Evolutionary conservation across 257 asterid genomes (phyloP).

Genomic region (Nicotiana noctiflora): DNA sequence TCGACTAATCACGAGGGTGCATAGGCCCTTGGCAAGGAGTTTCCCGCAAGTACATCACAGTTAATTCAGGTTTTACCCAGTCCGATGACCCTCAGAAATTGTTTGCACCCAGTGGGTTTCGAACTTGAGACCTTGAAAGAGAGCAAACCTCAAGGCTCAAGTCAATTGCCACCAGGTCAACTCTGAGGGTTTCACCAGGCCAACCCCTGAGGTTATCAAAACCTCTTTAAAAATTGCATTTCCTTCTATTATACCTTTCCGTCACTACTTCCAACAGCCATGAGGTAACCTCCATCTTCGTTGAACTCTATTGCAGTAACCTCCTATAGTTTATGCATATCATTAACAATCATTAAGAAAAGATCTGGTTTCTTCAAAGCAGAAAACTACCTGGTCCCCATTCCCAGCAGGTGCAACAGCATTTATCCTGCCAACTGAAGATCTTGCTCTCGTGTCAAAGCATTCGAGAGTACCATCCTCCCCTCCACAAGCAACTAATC

Average conservation of each 20-base stretch:
- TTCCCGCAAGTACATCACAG: too few relatives aligned
- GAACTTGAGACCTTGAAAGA: too few relatives aligned
- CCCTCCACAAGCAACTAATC: constrained; percentile 90
- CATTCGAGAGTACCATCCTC: constrained; percentile 95
- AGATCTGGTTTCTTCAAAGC: not conserved
- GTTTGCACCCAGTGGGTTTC: too few relatives aligned
- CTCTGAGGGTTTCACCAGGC: too few relatives aligned
- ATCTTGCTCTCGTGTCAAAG: constrained; percentile 82
- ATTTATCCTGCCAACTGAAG: constrained; percentile 80
- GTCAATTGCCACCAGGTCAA: too few relatives aligned
- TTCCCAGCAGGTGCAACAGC: constrained; percentile 62
- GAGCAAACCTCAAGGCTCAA: too few relatives aligned
- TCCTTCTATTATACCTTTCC: constrained; percentile 63
- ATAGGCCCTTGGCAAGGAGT: too few relatives aligned
- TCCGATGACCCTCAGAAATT: too few relatives aligned
- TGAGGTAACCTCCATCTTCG: constrained; percentile 63
- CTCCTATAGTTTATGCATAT: constrained; percentile 41
- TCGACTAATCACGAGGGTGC: too few relatives aligned
- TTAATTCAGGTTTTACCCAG: too few relatives aligned
- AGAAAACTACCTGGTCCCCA: constrained; percentile 49
- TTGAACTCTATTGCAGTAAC: constrained; percentile 86
- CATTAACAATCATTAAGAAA: not conserved
- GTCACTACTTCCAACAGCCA: constrained; percentile 91
- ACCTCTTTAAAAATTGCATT: not conserved
- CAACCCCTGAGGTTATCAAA: too few relatives aligned